Conservation (phyloP, 169 alveolate species). For the Cryptosporidium meleagridis region DNA sequence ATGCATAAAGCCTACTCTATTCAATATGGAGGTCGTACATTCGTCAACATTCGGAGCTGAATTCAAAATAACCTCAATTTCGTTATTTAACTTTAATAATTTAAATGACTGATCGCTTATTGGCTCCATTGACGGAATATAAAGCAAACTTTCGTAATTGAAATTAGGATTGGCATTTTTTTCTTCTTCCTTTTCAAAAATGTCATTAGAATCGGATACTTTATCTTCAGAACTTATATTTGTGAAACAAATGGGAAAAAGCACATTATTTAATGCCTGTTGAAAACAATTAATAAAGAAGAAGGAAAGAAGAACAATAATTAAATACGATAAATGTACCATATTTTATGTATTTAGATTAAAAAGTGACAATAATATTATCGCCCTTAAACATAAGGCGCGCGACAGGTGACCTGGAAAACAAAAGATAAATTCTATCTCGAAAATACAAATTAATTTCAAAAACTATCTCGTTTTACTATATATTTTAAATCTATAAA, state of each 20-base stretch:
- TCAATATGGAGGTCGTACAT: slow-evolving; percentile 12
- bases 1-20: slow-evolving; percentile 1
- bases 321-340: not conserved
- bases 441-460: not conserved
- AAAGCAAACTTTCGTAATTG: not conserved
- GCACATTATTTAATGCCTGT: not conserved
- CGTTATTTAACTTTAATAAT: slow-evolving; percentile 1
- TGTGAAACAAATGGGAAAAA: not conserved
- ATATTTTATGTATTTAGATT: no score
- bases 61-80: not conserved
- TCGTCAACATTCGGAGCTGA: not conserved
- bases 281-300: not conserved
- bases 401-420: not conserved
- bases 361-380: not conserved
- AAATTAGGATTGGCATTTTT: not conserved
- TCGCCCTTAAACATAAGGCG: not conserved
- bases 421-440: not conserved
- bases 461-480: no score
- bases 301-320: not conserved
- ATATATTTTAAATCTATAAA: no score
- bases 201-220: not conserved
- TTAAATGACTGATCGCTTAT: not conserved
- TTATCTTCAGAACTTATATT: not conserved
- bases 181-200: not conserved
- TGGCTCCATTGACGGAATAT: not conserved